Base-by-base conservation (phyloP, 495 filamentous ascomycete genomes). In the Lophium mytilinum region DNA sequence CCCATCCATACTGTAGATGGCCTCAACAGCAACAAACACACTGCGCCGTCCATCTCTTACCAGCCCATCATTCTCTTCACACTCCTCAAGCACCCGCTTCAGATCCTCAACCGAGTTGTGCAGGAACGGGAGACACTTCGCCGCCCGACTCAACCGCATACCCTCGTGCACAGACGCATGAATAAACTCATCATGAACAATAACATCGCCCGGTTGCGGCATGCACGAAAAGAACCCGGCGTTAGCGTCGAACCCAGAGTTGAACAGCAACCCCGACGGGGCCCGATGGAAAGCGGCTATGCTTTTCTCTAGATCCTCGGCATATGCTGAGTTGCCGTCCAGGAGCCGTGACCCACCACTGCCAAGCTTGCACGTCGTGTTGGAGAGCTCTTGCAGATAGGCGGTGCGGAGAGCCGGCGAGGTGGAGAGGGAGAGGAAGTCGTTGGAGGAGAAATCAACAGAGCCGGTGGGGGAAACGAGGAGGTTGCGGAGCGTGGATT, bases 1-100 rank as follows among this genome's bases (percentile, higher is more conserved):
- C 0, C 88, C 88, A 65, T 92, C 87, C 88, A 93, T 93, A 53
- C 83, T 88, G 67, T 93, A 93, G n/a, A 90, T 71, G 1, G 78
- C 77, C 64, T 93, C 88, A 0, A 90, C 73, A 1, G 83, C 82
- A 18, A 92, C 74, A 61, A 92, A 83, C 7, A 84, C 71, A 61
- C 77, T 81, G 19, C 62, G 60, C 39, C 65, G 61, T 2, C 79
- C 75, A 12, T 57, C 62, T 35, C 21, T 50, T 12, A 78, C n/a
- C 65, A 30, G 0, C 53, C 66, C 60, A 4, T 66, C 61, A 0
- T 75, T 75, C 4, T 65, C 47, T 1, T 73, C 59, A 40, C 75
- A 56, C 0, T 61, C 39, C n/a, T 63, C 18, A 14, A 86, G 58
- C n/a, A 75, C 71, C 1, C 66, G 57, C 36, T 66, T 52, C 24